phyloP scores from a whole-genome alignment of 495 filamentous ascomycete species.

The Oleoguttula mirabilis region DNA sequence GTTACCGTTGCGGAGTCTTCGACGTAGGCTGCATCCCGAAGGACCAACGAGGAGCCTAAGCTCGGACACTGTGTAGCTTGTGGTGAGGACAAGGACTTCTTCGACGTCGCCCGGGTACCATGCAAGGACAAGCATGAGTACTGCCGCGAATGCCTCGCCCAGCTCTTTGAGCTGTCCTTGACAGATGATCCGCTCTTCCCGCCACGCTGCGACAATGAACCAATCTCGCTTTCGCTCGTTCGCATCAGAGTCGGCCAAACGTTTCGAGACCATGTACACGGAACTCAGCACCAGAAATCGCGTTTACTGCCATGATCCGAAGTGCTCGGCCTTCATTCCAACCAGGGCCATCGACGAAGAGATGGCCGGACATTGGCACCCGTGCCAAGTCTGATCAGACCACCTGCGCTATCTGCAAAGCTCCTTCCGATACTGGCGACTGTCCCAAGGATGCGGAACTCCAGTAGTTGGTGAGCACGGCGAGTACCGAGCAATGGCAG shows the following conservation, averaged over 20 bases:
- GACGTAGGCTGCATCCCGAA: slow-evolving; percentile 1
- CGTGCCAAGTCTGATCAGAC: slow-evolving; percentile 3
- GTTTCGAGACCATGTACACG: slow-evolving; percentile 2
- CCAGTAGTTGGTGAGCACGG: slow-evolving; percentile 29
- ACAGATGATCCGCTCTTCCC: slow-evolving; percentile 17
- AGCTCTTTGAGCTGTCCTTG: slow-evolving; percentile 9
- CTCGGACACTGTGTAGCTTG: slow-evolving; percentile 4
- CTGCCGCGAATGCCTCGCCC: slow-evolving; percentile 7
- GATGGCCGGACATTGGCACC: slow-evolving; percentile 2
- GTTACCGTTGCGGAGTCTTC: neutral
- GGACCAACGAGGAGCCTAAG: neutral
- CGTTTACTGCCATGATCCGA: slow-evolving; percentile 13
- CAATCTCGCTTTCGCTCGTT: slow-evolving; percentile 5
- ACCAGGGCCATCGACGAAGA: neutral
- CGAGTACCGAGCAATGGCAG: slow-evolving; percentile 33
- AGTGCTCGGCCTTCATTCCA: slow-evolving; percentile 12
- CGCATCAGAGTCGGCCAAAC: slow-evolving; percentile 1
- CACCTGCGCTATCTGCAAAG: slow-evolving; percentile 14
- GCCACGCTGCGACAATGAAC: slow-evolving; percentile 8
- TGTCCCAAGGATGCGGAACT: slow-evolving; percentile 32
- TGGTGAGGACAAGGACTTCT: slow-evolving; percentile 3
- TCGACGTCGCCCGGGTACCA: slow-evolving; percentile 1
- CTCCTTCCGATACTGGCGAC: slow-evolving; percentile 21
- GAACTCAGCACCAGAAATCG: slow-evolving; percentile 9
- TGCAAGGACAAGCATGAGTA: slow-evolving; percentile 9